Evolutionary conservation across 257 asterid genomes (phyloP).

Genomic region (Solanum paucissectum): DNA sequence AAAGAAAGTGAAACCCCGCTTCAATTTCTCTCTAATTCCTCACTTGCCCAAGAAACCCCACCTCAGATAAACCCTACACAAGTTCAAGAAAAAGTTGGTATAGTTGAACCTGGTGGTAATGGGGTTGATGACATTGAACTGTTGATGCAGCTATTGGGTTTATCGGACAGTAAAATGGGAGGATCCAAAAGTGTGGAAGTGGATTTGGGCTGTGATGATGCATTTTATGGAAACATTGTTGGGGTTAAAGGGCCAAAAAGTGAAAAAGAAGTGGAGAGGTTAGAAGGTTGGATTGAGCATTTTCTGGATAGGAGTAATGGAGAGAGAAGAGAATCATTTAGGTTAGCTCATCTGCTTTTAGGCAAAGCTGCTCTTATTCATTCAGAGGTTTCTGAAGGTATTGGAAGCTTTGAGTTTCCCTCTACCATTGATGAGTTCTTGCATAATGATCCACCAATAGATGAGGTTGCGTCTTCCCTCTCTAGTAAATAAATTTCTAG

Average conservation of each 20-base stretch:
- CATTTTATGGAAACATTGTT: constrained; percentile 33
- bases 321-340: constrained; percentile 33
- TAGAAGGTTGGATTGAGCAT: constrained; percentile 49
- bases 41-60: constrained; percentile 12
- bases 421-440: constrained; percentile 45
- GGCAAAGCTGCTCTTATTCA: constrained; percentile 39
- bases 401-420: constrained; percentile 40
- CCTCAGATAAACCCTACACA: not conserved
- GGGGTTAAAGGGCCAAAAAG: constrained; percentile 59
- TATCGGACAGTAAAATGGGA: constrained; percentile 13
- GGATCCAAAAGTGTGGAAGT: not conserved
- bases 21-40: constrained; percentile 26
- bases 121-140: constrained; percentile 30
- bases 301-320: constrained; percentile 11
- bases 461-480: not conserved
- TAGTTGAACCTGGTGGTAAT: constrained; percentile 1
- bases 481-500: not conserved
- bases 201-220: constrained; percentile 28
- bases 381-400: constrained; percentile 14
- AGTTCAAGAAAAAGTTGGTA: not conserved
- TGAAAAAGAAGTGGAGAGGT: constrained; percentile 29
- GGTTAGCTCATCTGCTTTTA: constrained; percentile 49
- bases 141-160: constrained; percentile 35
- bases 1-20: constrained; percentile 49
- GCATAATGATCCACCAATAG: constrained; percentile 50